Evolutionary conservation across 345 rosid species (phyloP).

Genomic region (Jatropha curcas): DNA sequence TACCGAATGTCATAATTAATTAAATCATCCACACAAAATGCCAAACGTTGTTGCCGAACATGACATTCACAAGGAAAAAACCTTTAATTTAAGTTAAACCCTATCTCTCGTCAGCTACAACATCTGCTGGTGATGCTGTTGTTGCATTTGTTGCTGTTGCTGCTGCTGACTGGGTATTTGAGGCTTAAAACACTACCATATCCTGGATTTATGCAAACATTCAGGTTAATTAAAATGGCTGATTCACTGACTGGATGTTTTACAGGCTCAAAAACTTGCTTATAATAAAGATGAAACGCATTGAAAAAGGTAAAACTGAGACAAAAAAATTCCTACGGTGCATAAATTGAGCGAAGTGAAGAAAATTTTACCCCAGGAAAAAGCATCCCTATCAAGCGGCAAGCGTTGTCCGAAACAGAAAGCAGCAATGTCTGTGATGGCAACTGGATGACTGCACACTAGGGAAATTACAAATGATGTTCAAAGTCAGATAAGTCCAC

Average conservation of each 20-base stretch:
- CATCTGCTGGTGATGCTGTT: constrained; percentile 25
- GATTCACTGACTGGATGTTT: not conserved
- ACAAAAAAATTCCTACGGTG: too few relatives aligned
- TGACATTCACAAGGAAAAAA: too few relatives aligned
- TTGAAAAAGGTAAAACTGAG: not conserved
- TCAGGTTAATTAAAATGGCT: not conserved
- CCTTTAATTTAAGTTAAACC: too few relatives aligned
- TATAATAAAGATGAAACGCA: not conserved
- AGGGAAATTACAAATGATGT: constrained; percentile 11
- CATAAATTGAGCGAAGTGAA: not conserved
- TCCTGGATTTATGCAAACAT: constrained; percentile 49
- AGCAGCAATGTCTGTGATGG: constrained; percentile 92
- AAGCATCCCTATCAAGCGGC: constrained; percentile 95
- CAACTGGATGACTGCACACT: constrained; percentile 98
- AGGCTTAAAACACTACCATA: constrained; percentile 94
- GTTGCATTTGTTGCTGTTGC: constrained; percentile 26
- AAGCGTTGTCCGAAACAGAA: constrained; percentile 93
- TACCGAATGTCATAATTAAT: too few relatives aligned
- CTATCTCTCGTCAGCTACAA: constrained; percentile 6
- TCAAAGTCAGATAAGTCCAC: constrained; percentile 24
- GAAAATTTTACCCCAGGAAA: constrained; percentile 82
- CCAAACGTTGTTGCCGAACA: constrained; percentile 15
- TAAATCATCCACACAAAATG: too few relatives aligned
- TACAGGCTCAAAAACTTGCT: not conserved
- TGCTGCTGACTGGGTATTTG: constrained; percentile 76